Percentiles rank a stretch among this genome's conserved stretches.
These are phyloP conservation scores for Globisporangium nodosum DNA, from an alignment of 352 stramenopile genomes.

Conservation along the genomic window DNA sequence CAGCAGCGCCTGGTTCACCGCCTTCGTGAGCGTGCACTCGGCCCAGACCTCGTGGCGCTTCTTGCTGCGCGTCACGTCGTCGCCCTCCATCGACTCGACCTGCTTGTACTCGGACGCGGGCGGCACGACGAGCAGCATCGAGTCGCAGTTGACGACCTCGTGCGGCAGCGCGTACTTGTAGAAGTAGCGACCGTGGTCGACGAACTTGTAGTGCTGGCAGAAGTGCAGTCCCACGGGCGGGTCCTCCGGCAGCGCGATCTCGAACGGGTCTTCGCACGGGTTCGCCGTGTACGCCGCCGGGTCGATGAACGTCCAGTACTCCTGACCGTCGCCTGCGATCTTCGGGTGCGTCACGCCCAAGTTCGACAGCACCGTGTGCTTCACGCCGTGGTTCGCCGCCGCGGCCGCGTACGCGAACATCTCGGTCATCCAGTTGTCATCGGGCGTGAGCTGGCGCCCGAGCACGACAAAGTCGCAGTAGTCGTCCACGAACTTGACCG, in stretches of 20 bases:
- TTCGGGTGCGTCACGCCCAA: conserved; percentile 39
- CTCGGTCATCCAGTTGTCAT: conserved; percentile 43
- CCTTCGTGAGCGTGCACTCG: conserved; percentile 26
- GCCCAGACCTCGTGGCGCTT: conserved; percentile 29
- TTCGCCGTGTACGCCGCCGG: conserved; percentile 15
- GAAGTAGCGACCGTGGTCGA: conserved; percentile 37
- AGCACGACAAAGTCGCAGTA: conserved; percentile 20
- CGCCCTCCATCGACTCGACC: conserved; percentile 2
- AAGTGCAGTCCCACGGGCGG: conserved; percentile 46
- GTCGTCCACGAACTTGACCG: conserved; percentile 17
- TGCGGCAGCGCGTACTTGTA: conserved; percentile 48
- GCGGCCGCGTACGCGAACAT: conserved; percentile 52
- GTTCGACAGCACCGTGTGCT: conserved; percentile 45
- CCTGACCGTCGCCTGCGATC: conserved; percentile 12
- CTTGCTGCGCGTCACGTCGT: not conserved
- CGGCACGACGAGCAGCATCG: conserved; percentile 31
- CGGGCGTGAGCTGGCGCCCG: conserved; percentile 9
- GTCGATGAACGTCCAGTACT: conserved; percentile 44
- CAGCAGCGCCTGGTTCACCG: conserved; percentile 16
- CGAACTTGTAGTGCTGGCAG: conserved; percentile 28
- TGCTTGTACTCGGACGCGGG: conserved; percentile 31
- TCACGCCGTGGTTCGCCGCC: conserved; percentile 44
- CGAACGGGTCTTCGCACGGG: conserved; percentile 23
- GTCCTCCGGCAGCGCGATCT: conserved; percentile 28
- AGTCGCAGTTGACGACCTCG: conserved; percentile 30